These are phyloP conservation scores for Picochlorum sp. DNA, from an alignment of 139 green algal genomes.

Conservation along the genomic window DNA sequence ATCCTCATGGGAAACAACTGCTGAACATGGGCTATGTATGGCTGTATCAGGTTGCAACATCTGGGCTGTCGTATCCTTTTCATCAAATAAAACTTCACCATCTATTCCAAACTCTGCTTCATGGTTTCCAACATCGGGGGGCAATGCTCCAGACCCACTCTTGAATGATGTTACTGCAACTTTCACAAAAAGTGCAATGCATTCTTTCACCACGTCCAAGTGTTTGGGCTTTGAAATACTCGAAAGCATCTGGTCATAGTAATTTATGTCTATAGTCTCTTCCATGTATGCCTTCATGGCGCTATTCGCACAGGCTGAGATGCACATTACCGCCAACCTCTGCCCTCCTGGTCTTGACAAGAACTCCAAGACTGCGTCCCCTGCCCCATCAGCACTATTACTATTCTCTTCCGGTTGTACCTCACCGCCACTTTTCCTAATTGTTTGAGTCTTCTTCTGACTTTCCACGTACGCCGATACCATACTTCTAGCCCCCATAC, in stretches of 20 bases:
- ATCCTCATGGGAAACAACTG: no score
- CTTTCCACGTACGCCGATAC: slow-evolving; percentile 11
- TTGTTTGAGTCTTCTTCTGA: background rate
- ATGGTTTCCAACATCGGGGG: no score
- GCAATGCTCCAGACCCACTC: background rate
- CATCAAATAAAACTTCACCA: background rate
- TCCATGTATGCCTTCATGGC: slow-evolving; percentile 24
- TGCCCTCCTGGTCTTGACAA: slow-evolving; percentile 1
- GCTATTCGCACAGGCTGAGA: slow-evolving; percentile 9
- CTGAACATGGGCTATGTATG: no score
- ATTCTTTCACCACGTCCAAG: slow-evolving; percentile 16
- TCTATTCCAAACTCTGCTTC: background rate
- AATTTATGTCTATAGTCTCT: slow-evolving; percentile 22
- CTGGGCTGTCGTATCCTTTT: background rate
- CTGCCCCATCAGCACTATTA: background rate
- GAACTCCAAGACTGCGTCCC: slow-evolving; percentile 13
- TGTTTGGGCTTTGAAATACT: slow-evolving; percentile 22
- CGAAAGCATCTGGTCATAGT: slow-evolving; percentile 22
- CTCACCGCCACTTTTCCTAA: no score
- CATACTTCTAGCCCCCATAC: slow-evolving; percentile 23
- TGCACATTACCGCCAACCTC: slow-evolving; percentile 6
- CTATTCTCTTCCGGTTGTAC: background rate
- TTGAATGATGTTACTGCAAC: slow-evolving; percentile 1
- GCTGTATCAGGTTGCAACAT: background rate
- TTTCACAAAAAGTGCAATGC: background rate